These are phyloP conservation scores for Ambrosia hybrid DNA, from an alignment of 140 eudicot genomes.

Conservation along the genomic window DNA sequence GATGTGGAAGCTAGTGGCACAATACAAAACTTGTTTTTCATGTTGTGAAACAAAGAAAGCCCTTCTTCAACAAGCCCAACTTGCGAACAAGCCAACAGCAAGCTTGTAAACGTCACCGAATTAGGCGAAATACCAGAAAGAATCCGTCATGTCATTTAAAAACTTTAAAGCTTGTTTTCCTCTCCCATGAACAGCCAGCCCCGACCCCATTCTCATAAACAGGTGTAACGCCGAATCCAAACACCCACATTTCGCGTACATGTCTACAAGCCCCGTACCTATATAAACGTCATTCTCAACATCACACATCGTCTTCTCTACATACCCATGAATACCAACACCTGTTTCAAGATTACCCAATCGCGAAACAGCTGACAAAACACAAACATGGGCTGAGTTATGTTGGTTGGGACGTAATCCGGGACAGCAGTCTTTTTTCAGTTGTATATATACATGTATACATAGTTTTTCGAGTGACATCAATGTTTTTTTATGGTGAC, in stretches of 20 bases:
- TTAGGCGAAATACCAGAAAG: slow-evolving; percentile 41
- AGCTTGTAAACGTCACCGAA: slow-evolving; percentile 51
- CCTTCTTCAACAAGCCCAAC: slow-evolving; percentile 57
- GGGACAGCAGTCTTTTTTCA: no score
- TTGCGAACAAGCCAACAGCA: slow-evolving; percentile 58
- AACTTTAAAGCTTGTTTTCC: slow-evolving; percentile 45
- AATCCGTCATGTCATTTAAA: slow-evolving; percentile 34
- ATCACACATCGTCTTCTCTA: slow-evolving; percentile 31
- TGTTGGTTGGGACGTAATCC: no score
- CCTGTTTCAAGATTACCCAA: slow-evolving; percentile 48
- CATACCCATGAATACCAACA: slow-evolving; percentile 39
- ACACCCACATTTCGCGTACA: slow-evolving; percentile 64
- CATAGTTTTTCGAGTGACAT: no score
- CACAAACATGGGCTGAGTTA: no score
- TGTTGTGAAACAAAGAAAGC: slow-evolving; percentile 40
- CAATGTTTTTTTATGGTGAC: no score
- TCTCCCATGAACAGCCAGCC: slow-evolving; percentile 58
- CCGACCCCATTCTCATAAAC: slow-evolving; percentile 43
- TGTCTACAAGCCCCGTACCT: slow-evolving; percentile 60
- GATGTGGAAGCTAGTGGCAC: slow-evolving; percentile 30
- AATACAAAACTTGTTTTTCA: slow-evolving; percentile 39
- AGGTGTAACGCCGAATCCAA: slow-evolving; percentile 34
- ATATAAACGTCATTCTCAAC: slow-evolving; percentile 51
- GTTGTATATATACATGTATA: no score
- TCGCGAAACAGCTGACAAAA: slow-evolving; percentile 49